Base-by-base conservation (phyloP, 1,284 basidiomycete species). In the Coniophora puteana region DNA sequence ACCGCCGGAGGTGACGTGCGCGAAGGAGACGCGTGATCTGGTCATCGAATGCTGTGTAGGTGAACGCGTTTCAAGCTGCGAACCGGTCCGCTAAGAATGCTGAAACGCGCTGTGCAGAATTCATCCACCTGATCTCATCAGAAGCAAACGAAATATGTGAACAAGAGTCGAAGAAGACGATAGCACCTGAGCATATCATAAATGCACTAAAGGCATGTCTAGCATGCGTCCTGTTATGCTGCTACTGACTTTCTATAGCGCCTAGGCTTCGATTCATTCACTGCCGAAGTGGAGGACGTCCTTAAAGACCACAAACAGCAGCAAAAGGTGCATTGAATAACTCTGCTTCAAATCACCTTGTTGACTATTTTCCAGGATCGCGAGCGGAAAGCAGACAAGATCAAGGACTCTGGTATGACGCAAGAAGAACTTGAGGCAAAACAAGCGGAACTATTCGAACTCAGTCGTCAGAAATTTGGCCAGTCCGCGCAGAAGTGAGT, bases 91-190 rank as follows among this genome's bases (percentile, higher is more conserved):
- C 41, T 35, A 37, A 38, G 25, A 27, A 38, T 17, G 21, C 48
- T 52, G 45, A 51, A 31, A 16, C 20, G 33, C 22, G 33, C 51
- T 36, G 46, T 41, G 41, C 56, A 97, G 95, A 99, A 73, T 99
- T 98, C 67, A 95, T 99, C 53, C 92, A 97, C 60, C 70, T 99
- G 59, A 88, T 99, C 58, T 96, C 96, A 12, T 94, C 94, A 6
- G 93, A 98, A 65, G 89, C 94, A 39, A 99, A 99, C 66, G 93
- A 97, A 52, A 92, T 97, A 45, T 99, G 96, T 63, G 96, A 99
- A 59, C 86, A 91, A 61, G 93, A 94, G 57, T 88, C 89, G n/a
- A 98, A 98, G 72, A 99, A 99, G 73, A 99, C 95, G 1, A 99
- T 99, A 53, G 91, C 93, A 4, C 95, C 96, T 2, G 95, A 99